phyloP scores from a whole-genome alignment of 495 filamentous ascomycete species.

The Xanthoparmelia taractica region DNA sequence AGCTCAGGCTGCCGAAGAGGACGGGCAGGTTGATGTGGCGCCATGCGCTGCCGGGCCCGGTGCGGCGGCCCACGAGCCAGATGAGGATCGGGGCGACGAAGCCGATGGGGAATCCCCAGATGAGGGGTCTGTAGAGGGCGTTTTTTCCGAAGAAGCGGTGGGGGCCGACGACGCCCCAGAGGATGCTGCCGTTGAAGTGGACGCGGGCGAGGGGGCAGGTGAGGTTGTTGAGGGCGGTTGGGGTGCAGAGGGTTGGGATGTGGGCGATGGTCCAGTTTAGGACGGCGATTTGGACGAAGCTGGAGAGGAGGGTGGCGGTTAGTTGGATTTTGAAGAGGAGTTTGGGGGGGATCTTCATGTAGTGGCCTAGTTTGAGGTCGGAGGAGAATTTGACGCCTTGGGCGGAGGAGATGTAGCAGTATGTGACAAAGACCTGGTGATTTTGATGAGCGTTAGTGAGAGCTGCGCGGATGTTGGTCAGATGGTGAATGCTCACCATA shows the following conservation, averaged over 20 bases:
- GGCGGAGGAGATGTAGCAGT: conserved; percentile 71
- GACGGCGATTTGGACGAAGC: conserved; percentile 71
- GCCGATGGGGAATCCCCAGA: conserved; percentile 74
- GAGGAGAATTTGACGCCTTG: conserved; percentile 82
- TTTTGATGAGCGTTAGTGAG: neutral
- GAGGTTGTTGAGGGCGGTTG: conserved; percentile 72
- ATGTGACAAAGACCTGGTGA: conserved; percentile 60
- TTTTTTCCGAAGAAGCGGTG: conserved; percentile 64
- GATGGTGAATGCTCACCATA: conserved; percentile 42
- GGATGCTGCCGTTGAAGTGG: conserved; percentile 81
- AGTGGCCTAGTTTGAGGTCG: conserved; percentile 82
- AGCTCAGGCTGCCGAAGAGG: conserved; percentile 62
- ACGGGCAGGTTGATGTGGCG: conserved; percentile 65
- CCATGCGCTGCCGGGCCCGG: conserved; percentile 39
- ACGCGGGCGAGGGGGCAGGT: conserved; percentile 81
- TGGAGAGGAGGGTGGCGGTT: conserved; percentile 68
- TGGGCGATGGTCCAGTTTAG: conserved; percentile 84
- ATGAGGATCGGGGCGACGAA: conserved; percentile 59
- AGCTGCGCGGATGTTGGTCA: neutral
- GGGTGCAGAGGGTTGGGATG: conserved; percentile 69
- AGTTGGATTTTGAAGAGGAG: conserved; percentile 75
- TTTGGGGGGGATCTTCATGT: conserved; percentile 87
- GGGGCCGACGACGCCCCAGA: conserved; percentile 84
- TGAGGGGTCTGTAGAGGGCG: conserved; percentile 59
- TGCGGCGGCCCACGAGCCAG: conserved; percentile 53